These are phyloP conservation scores for Suhomyces choctaworum DNA, from an alignment of 1,139 yeast genomes.

Conservation along the genomic window DNA sequence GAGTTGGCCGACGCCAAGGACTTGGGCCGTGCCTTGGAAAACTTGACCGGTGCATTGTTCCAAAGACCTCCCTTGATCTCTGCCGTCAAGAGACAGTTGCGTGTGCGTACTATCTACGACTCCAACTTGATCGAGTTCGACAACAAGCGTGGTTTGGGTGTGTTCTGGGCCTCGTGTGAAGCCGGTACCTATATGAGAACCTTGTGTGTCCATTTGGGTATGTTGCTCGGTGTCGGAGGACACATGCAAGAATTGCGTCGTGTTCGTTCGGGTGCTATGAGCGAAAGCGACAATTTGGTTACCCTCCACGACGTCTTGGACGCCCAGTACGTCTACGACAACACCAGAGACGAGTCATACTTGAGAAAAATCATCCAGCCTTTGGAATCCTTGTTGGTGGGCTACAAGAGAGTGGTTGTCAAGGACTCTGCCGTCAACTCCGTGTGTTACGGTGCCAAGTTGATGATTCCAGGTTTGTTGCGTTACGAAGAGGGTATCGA, in stretches of 20 bases:
- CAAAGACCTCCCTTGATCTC: constrained; percentile 99
- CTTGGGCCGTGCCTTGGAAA: constrained; percentile 83
- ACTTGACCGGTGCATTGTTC: constrained; percentile 96
- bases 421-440: constrained; percentile 98
- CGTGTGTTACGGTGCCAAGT: constrained; percentile 97
- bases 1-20: constrained; percentile 89
- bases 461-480: constrained; percentile 97
- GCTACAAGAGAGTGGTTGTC: constrained; percentile 95
- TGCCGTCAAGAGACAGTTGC: constrained; percentile 97
- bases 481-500: constrained; percentile 98
- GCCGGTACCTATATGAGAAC: constrained; percentile 99
- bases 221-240: constrained; percentile 97
- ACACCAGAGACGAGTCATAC: constrained; percentile 94
- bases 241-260: constrained; percentile 99
- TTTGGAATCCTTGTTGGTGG: constrained; percentile 86
- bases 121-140: constrained; percentile 94
- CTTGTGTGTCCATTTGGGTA: constrained; percentile 96
- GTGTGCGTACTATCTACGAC: constrained; percentile 97
- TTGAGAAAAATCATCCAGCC: constrained; percentile 94
- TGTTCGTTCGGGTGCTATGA: constrained; percentile 95
- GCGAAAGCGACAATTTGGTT: constrained; percentile 88
- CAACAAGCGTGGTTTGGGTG: constrained; percentile 94
- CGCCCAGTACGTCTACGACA: constrained; percentile 97
- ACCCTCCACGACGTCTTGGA: constrained; percentile 96
- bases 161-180: constrained; percentile 99